Conservation (phyloP, 495 filamentous ascomycete species). For the Talaromyces trachyspermus region DNA sequence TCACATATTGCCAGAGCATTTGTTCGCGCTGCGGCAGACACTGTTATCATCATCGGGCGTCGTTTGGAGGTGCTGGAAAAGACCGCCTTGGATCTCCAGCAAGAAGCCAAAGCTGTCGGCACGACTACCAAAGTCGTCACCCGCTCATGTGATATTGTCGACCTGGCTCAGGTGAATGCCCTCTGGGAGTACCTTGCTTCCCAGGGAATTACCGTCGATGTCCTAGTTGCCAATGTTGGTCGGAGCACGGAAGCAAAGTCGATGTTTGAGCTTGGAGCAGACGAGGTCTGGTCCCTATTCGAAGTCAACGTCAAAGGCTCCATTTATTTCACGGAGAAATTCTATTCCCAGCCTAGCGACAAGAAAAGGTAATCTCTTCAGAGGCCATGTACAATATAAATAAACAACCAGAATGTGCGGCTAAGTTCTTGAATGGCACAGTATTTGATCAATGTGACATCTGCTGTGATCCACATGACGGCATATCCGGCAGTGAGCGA, state of each 20-base stretch:
- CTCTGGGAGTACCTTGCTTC: conserved; percentile 26
- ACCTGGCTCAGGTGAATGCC: neutral
- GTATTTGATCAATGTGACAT: conserved; percentile 2
- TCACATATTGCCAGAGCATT: conserved; percentile 17
- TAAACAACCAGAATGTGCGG: no score
- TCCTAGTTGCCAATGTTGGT: conserved; percentile 33
- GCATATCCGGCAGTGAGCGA: neutral
- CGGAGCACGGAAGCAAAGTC: conserved; percentile 7
- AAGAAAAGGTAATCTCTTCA: neutral
- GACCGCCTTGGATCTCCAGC: conserved; percentile 17
- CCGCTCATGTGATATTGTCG: neutral
- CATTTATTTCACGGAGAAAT: neutral
- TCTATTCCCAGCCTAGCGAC: neutral
- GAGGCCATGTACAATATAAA: no score
- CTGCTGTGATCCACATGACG: neutral
- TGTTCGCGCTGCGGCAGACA: conserved; percentile 10
- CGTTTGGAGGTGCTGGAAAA: conserved; percentile 44
- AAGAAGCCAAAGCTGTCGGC: neutral
- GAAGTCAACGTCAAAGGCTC: conserved; percentile 3
- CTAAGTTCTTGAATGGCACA: no score
- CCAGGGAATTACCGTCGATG: conserved; percentile 26
- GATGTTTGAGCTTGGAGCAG: conserved; percentile 19
- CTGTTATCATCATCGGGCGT: conserved; percentile 50
- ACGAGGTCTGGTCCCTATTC: conserved; percentile 17
- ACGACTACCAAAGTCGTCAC: neutral